phyloP scores from a whole-genome alignment of 106 monocot species.

The Dactylorhiza incarnata region DNA sequence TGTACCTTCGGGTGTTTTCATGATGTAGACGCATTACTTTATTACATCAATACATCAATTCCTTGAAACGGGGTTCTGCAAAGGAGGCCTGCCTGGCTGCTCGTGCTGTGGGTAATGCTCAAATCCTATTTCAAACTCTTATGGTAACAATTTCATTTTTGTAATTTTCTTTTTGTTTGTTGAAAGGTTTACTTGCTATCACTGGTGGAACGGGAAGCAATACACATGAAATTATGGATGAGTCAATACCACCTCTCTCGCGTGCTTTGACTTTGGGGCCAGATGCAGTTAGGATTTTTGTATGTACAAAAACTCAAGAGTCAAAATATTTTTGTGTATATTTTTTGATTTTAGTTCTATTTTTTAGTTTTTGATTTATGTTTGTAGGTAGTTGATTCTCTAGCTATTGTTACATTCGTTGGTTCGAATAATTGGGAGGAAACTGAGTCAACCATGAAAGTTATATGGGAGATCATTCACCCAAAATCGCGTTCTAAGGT shows the following conservation, averaged over 20 bases:
- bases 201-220: slow-evolving; percentile 59
- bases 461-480: slow-evolving; percentile 82
- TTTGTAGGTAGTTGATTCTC: slow-evolving; percentile 65
- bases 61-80: slow-evolving; percentile 71
- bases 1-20: not conserved
- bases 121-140: not conserved
- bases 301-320: slow-evolving; percentile 22
- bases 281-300: slow-evolving; percentile 62
- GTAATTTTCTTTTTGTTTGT: slow-evolving; percentile 7
- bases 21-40: slow-evolving; percentile 57
- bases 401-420: slow-evolving; percentile 75
- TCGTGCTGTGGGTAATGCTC: slow-evolving; percentile 65
- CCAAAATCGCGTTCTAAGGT: slow-evolving; percentile 82
- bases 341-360: not conserved
- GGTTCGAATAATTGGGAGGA: slow-evolving; percentile 71
- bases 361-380: slow-evolving; percentile 1
- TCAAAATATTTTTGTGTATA: not conserved
- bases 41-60: slow-evolving; percentile 59
- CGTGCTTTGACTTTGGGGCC: slow-evolving; percentile 49
- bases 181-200: slow-evolving; percentile 66
- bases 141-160: not conserved
- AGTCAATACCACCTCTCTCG: slow-evolving; percentile 58
- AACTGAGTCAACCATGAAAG: slow-evolving; percentile 75
- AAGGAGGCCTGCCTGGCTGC: slow-evolving; percentile 74
- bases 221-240: slow-evolving; percentile 80